Evolutionary conservation across 495 filamentous ascomycete genomes (phyloP), one percentile per base, ranked within the genome.

Genomic region (Aspergillus kassunensis): DNA sequence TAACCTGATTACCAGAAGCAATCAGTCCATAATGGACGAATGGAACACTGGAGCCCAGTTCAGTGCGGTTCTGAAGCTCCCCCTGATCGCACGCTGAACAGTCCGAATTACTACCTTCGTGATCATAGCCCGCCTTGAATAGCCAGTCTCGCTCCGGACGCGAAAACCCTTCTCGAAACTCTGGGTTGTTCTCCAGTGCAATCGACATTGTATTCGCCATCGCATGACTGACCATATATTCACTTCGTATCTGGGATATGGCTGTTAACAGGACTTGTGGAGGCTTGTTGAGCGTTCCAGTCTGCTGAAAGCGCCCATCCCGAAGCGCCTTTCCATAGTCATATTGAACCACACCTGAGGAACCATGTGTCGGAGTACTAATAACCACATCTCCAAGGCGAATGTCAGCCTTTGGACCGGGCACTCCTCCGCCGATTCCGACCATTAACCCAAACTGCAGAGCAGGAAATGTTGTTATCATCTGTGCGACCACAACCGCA

Each of bases 331-430:
- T 77, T 4, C 73, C 75, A 47, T 63, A 64, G 33, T 69, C 63
- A 52, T 68, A 72, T 46, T 72, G 69, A 6, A 72, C 30, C 1
- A 63, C 67, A 1, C 68, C 68, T 6, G 61, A 55, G 44, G 51
- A 44, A 0, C 18, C 39, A 2, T 39, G 31, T 18, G 20, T 49
- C 13, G 64, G 61, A 23, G 55, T 50, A 27, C 68, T 69, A 21
- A 71, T 59, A 4, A 71, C 65, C 15, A 73, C 55, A 57, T 71
- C 66, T 7, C 70, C 68, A 2, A 71, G 60, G 9, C 63, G 61
- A 33, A 71, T 66, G 56, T 66, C 62, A 18, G 46, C 35, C 21
- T 47, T 49, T 15, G 20, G 11, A 1, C 34, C 49, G 13, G 69
- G 69, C 4, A 66, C 62, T 4, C 67, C 67, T 0, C 63, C 66